Evolutionary conservation across 139 green algal genomes (phyloP), one percentile per base, ranked within the genome.

Genomic region (Coelastrella sp.): DNA sequence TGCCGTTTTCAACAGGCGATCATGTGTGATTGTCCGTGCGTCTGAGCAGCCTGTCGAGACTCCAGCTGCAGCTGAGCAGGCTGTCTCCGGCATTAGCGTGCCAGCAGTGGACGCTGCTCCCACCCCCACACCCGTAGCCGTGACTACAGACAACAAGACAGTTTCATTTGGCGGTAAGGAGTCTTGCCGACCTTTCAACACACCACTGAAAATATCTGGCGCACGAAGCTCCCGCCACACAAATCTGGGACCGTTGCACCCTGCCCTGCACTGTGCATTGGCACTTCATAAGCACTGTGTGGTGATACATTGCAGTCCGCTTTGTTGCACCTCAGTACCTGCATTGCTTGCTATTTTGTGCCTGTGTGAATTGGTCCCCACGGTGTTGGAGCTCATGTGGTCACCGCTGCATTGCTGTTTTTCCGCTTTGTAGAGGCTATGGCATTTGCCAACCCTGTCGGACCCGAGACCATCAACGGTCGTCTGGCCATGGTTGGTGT

Each of bases 401-500:
- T n/a, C n/a, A n/a, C n/a, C n/a, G 5, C 53, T 64, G 53, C 6
- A 64, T 21, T 64, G 1, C 17, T 11, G 13, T 2, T 1, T 64
- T 64, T 5, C 17, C 53, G 21, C 53, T 34, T 19, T 81, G 74
- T 74, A 90, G 86, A 88, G 19, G 67, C 85, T 5, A 87, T 90
- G 83, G 57, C 38, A 37, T 88, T 90, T 67, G 71, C 34, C 82
- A 85, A 80, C 68, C 74, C 82, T 9, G 81, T 53, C 25, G 77
- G 57, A 25, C 57, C 91, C 17, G 91, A 94, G 88, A 87, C 89
- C 21, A 85, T 92, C 41, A 95, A 95, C 78, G 91, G 91, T 48
- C 60, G 90, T 21, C 85, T 94, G 27, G 89, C 91, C 27, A 94
- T 94, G 91, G 40, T 96, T 15, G 93, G 91, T 72, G 90, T 96